These are phyloP conservation scores for Fusarium abutilonis DNA, from an alignment of 2,329 filamentous ascomycete genomes.

Conservation along the genomic window DNA sequence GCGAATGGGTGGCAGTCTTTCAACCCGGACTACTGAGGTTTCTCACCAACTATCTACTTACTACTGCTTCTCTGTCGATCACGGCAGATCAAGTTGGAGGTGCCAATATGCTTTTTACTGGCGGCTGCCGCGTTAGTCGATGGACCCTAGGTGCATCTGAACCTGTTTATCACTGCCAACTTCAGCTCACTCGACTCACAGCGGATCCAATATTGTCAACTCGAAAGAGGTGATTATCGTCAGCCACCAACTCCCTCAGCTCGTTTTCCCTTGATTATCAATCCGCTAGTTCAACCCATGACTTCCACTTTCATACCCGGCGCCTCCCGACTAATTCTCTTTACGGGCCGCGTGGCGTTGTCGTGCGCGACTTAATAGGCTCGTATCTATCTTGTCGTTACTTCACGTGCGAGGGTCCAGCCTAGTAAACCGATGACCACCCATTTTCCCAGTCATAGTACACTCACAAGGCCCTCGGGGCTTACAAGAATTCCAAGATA, in stretches of 20 bases:
- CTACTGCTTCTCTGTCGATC: constrained; percentile 18
- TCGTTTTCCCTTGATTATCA: constrained; percentile 30
- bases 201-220: constrained; percentile 4
- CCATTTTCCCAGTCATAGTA: constrained; percentile 24
- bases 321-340: constrained; percentile 30
- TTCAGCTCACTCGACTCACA: constrained; percentile 16
- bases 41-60: too few species aligned
- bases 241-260: constrained; percentile 41
- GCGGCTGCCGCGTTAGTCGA: constrained; percentile 36
- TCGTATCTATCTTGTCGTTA: constrained; percentile 28
- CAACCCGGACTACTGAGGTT: constrained; percentile 8
- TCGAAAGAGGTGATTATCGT: constrained; percentile 27
- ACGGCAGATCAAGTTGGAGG: constrained; percentile 11
- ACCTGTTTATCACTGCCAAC: constrained; percentile 37
- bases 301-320: constrained; percentile 40
- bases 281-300: constrained; percentile 39
- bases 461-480: constrained; percentile 36
- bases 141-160: constrained; percentile 36
- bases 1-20: constrained; percentile 13
- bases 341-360: constrained; percentile 40
- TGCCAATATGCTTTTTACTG: constrained; percentile 26
- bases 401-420: constrained; percentile 42
- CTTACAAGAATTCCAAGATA: constrained; percentile 36
- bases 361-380: constrained; percentile 36
- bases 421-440: constrained; percentile 43